phyloP scores from a whole-genome alignment of 352 stramenopile species.

The Globisporangium nodosum region DNA sequence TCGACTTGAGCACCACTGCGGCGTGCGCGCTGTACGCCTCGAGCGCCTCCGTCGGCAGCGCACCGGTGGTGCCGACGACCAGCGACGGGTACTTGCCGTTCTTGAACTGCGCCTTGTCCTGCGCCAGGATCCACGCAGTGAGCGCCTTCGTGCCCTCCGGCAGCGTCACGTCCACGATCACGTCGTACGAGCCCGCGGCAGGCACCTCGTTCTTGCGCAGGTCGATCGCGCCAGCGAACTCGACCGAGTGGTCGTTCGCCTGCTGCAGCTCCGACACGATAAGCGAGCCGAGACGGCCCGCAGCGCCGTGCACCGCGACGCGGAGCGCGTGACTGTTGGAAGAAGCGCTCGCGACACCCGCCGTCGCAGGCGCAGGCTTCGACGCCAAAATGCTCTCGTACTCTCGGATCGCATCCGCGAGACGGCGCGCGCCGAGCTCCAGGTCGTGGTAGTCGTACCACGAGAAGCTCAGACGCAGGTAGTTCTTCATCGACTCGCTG shows the following conservation, averaged over 20 bases:
- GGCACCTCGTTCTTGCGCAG: constrained; percentile 40
- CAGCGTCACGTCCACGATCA: constrained; percentile 77
- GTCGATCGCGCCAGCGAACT: constrained; percentile 53
- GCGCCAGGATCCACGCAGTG: constrained; percentile 44
- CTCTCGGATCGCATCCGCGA: constrained; percentile 65
- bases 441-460: constrained; percentile 84
- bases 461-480: constrained; percentile 81
- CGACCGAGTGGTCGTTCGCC: constrained; percentile 34
- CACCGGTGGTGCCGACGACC: constrained; percentile 71
- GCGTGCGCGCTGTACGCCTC: constrained; percentile 57
- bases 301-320: constrained; percentile 67
- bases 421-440: constrained; percentile 62
- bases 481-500: constrained; percentile 85
- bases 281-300: constrained; percentile 60
- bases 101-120: constrained; percentile 51
- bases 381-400: constrained; percentile 42
- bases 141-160: constrained; percentile 66
- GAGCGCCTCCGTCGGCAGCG: constrained; percentile 46
- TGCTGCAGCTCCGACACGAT: constrained; percentile 64
- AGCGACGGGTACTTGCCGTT: constrained; percentile 64
- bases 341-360: constrained; percentile 6
- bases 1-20: constrained; percentile 67
- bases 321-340: constrained; percentile 30
- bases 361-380: constrained; percentile 16
- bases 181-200: constrained; percentile 42